Base-by-base conservation (phyloP, 2,329 filamentous ascomycete species). In the Pezicula radicicola region DNA sequence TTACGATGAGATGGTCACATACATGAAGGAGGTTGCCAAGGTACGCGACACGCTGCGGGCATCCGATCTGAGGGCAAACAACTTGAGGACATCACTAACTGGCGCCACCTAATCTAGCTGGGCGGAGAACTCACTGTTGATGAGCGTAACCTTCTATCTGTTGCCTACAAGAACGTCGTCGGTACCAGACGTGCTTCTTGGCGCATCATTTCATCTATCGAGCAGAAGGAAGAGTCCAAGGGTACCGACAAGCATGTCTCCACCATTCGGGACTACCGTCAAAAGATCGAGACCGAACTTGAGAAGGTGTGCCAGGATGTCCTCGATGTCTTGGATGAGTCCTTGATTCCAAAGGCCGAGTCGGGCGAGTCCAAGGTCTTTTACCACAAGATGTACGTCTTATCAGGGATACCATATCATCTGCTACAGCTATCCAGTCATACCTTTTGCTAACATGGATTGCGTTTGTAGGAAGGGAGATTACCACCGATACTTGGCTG, bases 11-110 rank as follows among this genome's bases (percentile, higher is more conserved):
- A 97, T 97, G 93, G 93, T 97, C 68, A 91, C 87, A 72, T 97
- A 93, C 82, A 97, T 97, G 94, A 97, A 97, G 90, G 91, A 97
- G 88, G 93, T 97, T 69, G 93, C 93, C 76, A 95, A 96, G 80
- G 86, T 88, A 84, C 50, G 62, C 56, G 46, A 57, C 54, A 21
- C 42, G 37, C 42, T 67, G 35, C 18, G 18, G 27, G n/a, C 21
- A 71, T 66, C 61, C 42, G 44, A 53, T 50, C 40, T 47, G 45
- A 50, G 49, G 44, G 18, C 44, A n/a, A 36, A 43, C 28, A 49
- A 41, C 25, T n/a, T 39, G 45, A 49, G 51, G 42, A 25, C 8
- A n/a, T 48, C 43, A 48, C 59, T 61, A 55, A 67, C 59, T 44
- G 55, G 58, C 50, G 55, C 59, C 53, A 55, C 48, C 70, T 60